Evolutionary conservation across 345 rosid genomes (phyloP).

Genomic region (Lenwebbia sp.): DNA sequence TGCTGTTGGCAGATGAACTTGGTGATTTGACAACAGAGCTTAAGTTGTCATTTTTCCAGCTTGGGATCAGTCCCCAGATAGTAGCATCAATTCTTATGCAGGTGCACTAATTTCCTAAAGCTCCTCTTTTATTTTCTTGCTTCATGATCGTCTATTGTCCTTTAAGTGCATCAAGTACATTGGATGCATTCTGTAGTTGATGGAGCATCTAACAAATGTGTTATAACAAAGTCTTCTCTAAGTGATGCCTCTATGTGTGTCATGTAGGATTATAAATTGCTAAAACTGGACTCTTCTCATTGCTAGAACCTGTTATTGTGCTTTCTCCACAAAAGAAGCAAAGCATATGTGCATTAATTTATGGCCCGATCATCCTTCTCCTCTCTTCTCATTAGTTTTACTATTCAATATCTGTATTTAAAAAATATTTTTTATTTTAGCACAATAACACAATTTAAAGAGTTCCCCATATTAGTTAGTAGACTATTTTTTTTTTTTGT

Average conservation of each 20-base stretch:
- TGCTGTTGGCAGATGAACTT: slow-evolving; percentile 57
- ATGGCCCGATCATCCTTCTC: not conserved
- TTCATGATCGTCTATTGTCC: not conserved
- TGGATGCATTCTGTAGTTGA: not conserved
- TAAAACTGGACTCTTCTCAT: not conserved
- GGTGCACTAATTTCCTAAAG: slow-evolving; percentile 24
- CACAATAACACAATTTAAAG: not conserved
- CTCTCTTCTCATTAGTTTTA: not conserved
- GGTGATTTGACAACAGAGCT: slow-evolving; percentile 73
- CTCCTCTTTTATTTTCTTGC: not conserved
- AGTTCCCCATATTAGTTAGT: not conserved
- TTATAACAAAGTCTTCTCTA: not conserved
- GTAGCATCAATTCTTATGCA: slow-evolving; percentile 86
- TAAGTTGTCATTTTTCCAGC: slow-evolving; percentile 89
- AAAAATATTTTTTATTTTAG: not conserved
- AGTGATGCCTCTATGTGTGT: not conserved
- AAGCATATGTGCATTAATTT: not conserved
- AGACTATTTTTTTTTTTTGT: not conserved
- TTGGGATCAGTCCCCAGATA: slow-evolving; percentile 92
- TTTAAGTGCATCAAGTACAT: not conserved
- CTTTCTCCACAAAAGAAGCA: not conserved
- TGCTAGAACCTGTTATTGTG: not conserved
- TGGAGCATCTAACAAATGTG: not conserved
- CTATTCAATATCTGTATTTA: not conserved
- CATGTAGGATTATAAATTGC: not conserved